Evolutionary conservation across 371 early-diverging fungal genomes (phyloP).

Genomic region (Mucor piriformis): DNA sequence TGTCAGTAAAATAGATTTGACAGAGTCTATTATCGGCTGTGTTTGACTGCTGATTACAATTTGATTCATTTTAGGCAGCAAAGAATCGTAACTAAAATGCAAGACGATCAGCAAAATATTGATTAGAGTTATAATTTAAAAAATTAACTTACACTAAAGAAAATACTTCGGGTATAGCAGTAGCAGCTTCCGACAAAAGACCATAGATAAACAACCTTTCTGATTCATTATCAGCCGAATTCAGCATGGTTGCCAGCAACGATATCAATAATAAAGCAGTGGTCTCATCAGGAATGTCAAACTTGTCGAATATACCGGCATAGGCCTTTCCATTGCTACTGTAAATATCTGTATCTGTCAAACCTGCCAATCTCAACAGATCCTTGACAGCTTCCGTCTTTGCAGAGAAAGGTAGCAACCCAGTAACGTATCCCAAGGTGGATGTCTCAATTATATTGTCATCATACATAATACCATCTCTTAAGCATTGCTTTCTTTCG

Average conservation of each 20-base stretch:
- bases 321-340: constrained; percentile 43
- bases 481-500: constrained; percentile 46
- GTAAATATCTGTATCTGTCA: constrained; percentile 49
- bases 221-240: constrained; percentile 78
- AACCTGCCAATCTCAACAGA: constrained; percentile 57
- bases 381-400: constrained; percentile 63
- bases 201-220: constrained; percentile 82
- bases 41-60: constrained; percentile 68
- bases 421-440: constrained; percentile 73
- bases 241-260: constrained; percentile 75
- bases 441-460: constrained; percentile 55
- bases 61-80: constrained; percentile 74
- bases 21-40: constrained; percentile 65
- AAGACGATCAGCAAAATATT: background rate
- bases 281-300: constrained; percentile 63
- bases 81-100: constrained; percentile 57
- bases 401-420: constrained; percentile 66
- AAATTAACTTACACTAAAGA: constrained; percentile 62
- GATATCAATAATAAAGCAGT: constrained; percentile 73
- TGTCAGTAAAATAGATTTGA: constrained; percentile 71
- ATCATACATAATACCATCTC: constrained; percentile 7
- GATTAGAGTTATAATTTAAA: background rate
- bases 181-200: constrained; percentile 76
- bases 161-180: constrained; percentile 76
- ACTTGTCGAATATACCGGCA: constrained; percentile 64